Base-by-base conservation (phyloP, 495 filamentous ascomycete species). In the Aspergillus funiculosus region DNA sequence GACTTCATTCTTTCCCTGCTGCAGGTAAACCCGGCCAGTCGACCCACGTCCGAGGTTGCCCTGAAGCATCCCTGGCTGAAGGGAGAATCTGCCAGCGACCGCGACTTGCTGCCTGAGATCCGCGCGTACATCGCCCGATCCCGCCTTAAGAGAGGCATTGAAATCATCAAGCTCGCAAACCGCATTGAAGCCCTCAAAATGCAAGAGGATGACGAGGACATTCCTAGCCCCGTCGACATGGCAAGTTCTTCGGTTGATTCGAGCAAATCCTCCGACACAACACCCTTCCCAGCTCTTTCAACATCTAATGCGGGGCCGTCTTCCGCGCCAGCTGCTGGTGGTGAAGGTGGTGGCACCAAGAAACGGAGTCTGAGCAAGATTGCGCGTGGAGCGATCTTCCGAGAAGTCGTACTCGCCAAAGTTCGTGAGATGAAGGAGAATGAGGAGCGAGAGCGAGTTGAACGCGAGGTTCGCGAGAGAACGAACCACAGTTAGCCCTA, bases 81-180 rank as follows among this genome's bases (percentile, higher is more conserved):
- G 58, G 94, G 92, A 57, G 74, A 89, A 66, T 87, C 79, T 36
- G 92, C 92, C 47, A 85, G 85, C 39, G 87, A 96, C 71, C 85
- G 95, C 75, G 89, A 99, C 71, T 75, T 99, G 77, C 75, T 99
- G 58, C 94, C 92, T 46, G 94, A 97, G 64, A 94, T 99, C 76
- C 86, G 84, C 62, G 85, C 92, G 22, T 95, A 92, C 73, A 87
- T 94, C 58, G 86, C 92, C 39, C 86, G 86, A 56, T 85, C 90
- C 17, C 87, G 89, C 40, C 83, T 99, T 38, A 81, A 83, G 51
- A 86, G 91, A 46, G 92, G 92, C 57, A 94, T 99, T 69, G 91
- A 97, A 67, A 82, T 95, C 62, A 87, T 97, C 71, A 95, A 95
- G 67, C 78, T 99, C 22, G 81, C 88, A 50, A 97, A 97, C 72